Conservation (phyloP, 1,139 yeast genomes). For the Suhomyces maxii region DNA sequence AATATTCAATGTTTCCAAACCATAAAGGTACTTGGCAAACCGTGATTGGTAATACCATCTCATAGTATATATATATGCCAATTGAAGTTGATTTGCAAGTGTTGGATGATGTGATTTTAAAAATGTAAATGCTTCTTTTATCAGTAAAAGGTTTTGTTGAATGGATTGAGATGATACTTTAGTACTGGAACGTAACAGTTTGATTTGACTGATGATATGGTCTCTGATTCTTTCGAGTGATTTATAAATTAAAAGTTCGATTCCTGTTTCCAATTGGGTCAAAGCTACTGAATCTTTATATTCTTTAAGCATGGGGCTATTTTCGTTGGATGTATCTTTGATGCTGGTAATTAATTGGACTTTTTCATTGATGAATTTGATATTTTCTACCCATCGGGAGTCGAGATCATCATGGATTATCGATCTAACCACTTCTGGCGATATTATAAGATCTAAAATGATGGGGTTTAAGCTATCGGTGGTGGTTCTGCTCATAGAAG, state of each 20-base stretch:
- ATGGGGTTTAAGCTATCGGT: conserved; percentile 67
- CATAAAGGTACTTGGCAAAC: conserved; percentile 75
- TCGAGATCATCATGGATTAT: conserved; percentile 50
- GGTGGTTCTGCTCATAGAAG: conserved; percentile 53
- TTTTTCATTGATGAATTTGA: conserved; percentile 58
- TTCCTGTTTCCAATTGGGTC: conserved; percentile 34
- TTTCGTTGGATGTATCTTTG: conserved; percentile 22
- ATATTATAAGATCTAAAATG: conserved; percentile 69
- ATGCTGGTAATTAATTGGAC: conserved; percentile 43
- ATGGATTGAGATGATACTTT: conserved; percentile 63
- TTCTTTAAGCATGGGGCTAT: not conserved
- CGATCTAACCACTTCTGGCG: conserved; percentile 62
- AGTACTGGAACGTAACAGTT: conserved; percentile 51
- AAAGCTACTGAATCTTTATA: conserved; percentile 38
- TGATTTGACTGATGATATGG: conserved; percentile 63
- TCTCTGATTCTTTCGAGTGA: conserved; percentile 76
- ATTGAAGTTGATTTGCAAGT: conserved; percentile 72
- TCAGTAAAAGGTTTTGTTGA: conserved; percentile 64
- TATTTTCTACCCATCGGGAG: conserved; percentile 58
- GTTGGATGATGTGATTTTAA: conserved; percentile 54
- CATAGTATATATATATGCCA: conserved; percentile 86
- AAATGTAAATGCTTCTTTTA: conserved; percentile 61
- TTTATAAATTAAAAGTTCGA: conserved; percentile 48
- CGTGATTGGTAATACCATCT: conserved; percentile 85
- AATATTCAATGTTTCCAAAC: conserved; percentile 64